These are phyloP conservation scores for Spathaspora arborariae DNA, from an alignment of 805 yeast genomes.

Conservation along the genomic window DNA sequence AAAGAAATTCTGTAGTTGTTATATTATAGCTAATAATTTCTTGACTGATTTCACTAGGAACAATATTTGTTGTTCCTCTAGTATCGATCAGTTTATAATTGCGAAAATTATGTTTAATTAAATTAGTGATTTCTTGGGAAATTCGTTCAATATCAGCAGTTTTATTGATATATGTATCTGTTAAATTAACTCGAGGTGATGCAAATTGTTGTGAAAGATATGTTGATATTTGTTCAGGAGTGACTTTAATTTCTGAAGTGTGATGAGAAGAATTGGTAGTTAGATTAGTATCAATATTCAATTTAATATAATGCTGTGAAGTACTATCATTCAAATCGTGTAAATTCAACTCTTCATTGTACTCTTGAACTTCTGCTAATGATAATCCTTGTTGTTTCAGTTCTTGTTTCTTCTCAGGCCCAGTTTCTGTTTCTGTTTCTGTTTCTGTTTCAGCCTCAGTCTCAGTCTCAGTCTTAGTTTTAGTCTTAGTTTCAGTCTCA, in stretches of 20 bases:
- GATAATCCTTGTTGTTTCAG: slow-evolving; percentile 7
- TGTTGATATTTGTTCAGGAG: slow-evolving; percentile 10
- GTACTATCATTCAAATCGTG: slow-evolving; percentile 35
- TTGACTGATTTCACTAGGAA: slow-evolving; percentile 24
- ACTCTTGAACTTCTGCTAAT: slow-evolving; percentile 16
- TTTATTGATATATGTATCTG: slow-evolving; percentile 25
- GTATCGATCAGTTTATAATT: slow-evolving; percentile 19
- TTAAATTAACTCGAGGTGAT: slow-evolving; percentile 14
- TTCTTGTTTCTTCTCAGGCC: not conserved
- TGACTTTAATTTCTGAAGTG: slow-evolving; percentile 4
- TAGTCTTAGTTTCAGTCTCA: slow-evolving; percentile 6
- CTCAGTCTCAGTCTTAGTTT: slow-evolving; percentile 7
- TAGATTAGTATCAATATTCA: slow-evolving; percentile 25
- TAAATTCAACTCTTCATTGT: slow-evolving; percentile 28
- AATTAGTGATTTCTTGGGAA: slow-evolving; percentile 24
- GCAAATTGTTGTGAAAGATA: slow-evolving; percentile 14
- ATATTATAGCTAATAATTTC: slow-evolving; percentile 36
- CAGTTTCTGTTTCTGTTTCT: not conserved
- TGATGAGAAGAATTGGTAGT: slow-evolving; percentile 17
- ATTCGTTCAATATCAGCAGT: slow-evolving; percentile 29
- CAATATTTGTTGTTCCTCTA: slow-evolving; percentile 11
- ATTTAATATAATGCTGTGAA: slow-evolving; percentile 26
- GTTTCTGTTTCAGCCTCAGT: not conserved
- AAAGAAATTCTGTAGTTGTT: slow-evolving; percentile 39
- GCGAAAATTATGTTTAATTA: slow-evolving; percentile 34